Evolutionary conservation across 768 basidiomycete genomes (phyloP).

Genomic region (Chalciporus sphaerocephalus): DNA sequence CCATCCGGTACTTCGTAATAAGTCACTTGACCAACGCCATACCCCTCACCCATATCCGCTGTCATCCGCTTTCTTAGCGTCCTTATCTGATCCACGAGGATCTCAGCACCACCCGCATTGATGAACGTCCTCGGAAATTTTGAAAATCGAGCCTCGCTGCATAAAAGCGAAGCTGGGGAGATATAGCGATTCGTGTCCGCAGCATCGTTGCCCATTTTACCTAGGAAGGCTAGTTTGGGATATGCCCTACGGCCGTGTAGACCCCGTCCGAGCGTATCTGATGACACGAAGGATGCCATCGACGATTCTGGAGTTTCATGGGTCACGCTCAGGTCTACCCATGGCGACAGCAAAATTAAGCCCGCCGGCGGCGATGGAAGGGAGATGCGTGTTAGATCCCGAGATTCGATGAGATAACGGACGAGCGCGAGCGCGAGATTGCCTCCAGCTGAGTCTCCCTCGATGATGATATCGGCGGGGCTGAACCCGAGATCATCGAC

Average conservation of each 20-base stretch:
- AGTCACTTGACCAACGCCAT: constrained; percentile 17
- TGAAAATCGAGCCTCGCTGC: constrained; percentile 29
- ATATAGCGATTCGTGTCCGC: constrained; percentile 49
- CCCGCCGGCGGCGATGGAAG: constrained; percentile 13
- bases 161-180: constrained; percentile 48
- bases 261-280: constrained; percentile 26
- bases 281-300: constrained; percentile 5
- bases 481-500: constrained; percentile 49
- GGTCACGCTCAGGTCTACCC: constrained; percentile 10
- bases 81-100: constrained; percentile 35
- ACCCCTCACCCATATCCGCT: constrained; percentile 31
- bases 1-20: constrained; percentile 30
- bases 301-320: constrained; percentile 13
- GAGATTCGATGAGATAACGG: constrained; percentile 52
- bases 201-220: constrained; percentile 36
- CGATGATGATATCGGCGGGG: constrained; percentile 55
- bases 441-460: constrained; percentile 68
- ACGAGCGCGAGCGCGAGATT: constrained; percentile 59
- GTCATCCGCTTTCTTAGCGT: constrained; percentile 21
- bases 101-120: constrained; percentile 28
- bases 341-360: constrained; percentile 19
- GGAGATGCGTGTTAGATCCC: constrained; percentile 11
- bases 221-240: constrained; percentile 39
- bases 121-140: constrained; percentile 36
- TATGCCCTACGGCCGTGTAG: constrained; percentile 26